These are phyloP conservation scores for Globisporangium abappressorium DNA, from an alignment of 352 stramenopile species.

Conservation along the genomic window DNA sequence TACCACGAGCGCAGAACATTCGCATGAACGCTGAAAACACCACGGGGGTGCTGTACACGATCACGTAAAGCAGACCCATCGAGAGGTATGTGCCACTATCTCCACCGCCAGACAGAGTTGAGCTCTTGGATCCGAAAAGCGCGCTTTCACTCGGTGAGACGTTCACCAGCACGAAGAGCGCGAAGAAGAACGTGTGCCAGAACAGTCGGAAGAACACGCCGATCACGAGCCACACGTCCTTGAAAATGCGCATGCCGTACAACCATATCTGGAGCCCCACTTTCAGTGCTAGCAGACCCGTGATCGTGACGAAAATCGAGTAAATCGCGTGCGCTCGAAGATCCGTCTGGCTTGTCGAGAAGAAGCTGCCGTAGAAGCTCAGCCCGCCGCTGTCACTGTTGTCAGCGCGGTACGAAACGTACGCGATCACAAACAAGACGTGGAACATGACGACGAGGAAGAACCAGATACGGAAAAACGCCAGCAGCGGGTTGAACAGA, in stretches of 20 bases:
- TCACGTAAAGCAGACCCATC: slow-evolving; percentile 52
- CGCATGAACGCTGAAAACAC: slow-evolving; percentile 40
- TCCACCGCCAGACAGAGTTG: slow-evolving; percentile 43
- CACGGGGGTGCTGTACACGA: slow-evolving; percentile 65
- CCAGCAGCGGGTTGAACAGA: slow-evolving; percentile 80
- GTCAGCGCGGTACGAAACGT: slow-evolving; percentile 68
- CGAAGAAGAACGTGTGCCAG: slow-evolving; percentile 77
- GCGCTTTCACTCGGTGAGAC: slow-evolving; percentile 59
- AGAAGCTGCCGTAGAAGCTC: slow-evolving; percentile 64
- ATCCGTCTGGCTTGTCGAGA: slow-evolving; percentile 44
- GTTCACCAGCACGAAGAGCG: slow-evolving; percentile 53
- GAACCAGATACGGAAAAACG: slow-evolving; percentile 83
- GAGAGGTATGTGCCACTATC: slow-evolving; percentile 54
- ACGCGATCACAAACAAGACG: slow-evolving; percentile 57
- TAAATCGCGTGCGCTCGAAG: slow-evolving; percentile 69
- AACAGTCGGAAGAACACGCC: slow-evolving; percentile 63
- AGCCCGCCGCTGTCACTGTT: slow-evolving; percentile 42
- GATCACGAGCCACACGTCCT: slow-evolving; percentile 53
- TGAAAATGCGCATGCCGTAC: slow-evolving; percentile 60
- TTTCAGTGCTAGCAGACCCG: slow-evolving; percentile 56
- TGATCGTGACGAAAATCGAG: slow-evolving; percentile 63
- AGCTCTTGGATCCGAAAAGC: slow-evolving; percentile 41
- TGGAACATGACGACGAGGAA: slow-evolving; percentile 80
- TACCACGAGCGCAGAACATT: slow-evolving; percentile 44
- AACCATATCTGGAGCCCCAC: slow-evolving; percentile 78